Percentiles rank a stretch among this genome's conserved stretches.
Conservation (phyloP, 495 filamentous ascomycete species). For the Podospora anserina region DNA sequence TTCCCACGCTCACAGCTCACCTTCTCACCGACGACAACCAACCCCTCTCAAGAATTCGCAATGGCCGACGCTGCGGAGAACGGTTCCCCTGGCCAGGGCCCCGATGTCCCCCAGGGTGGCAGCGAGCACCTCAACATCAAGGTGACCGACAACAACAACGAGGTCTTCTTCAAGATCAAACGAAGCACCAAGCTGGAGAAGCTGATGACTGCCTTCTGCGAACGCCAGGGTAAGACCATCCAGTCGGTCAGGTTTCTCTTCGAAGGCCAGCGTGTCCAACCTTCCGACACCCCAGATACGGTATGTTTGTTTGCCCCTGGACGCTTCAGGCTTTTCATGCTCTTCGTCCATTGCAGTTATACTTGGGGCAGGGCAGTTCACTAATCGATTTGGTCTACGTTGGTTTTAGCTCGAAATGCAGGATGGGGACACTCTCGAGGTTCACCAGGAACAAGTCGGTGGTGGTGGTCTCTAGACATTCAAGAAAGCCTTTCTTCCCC, state of each 20-base stretch:
- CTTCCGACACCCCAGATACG: slow-evolving; percentile 84
- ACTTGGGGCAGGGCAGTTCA: slow-evolving; percentile 8
- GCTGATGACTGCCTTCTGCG: slow-evolving; percentile 98
- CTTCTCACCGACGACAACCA: slow-evolving; percentile 15
- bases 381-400: neutral
- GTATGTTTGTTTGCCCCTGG: slow-evolving; percentile 53
- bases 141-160: slow-evolving; percentile 99
- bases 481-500: neutral
- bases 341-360: neutral
- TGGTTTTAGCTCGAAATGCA: slow-evolving; percentile 80
- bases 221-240: slow-evolving; percentile 83
- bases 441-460: slow-evolving; percentile 92
- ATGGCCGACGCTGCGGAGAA: slow-evolving; percentile 56
- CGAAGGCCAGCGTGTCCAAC: slow-evolving; percentile 86
- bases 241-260: slow-evolving; percentile 92
- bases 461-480: slow-evolving; percentile 58
- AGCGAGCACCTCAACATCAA: slow-evolving; percentile 97
- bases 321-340: too few relatives aligned
- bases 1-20: neutral
- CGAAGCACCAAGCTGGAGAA: slow-evolving; percentile 93
- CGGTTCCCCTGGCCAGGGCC: slow-evolving; percentile 56
- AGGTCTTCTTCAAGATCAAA: slow-evolving; percentile 99
- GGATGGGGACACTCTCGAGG: slow-evolving; percentile 94
- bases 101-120: slow-evolving; percentile 33
- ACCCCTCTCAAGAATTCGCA: slow-evolving; percentile 33